Base-by-base conservation (phyloP, 78 protist species). In the Cavenderia fasciculata region DNA sequence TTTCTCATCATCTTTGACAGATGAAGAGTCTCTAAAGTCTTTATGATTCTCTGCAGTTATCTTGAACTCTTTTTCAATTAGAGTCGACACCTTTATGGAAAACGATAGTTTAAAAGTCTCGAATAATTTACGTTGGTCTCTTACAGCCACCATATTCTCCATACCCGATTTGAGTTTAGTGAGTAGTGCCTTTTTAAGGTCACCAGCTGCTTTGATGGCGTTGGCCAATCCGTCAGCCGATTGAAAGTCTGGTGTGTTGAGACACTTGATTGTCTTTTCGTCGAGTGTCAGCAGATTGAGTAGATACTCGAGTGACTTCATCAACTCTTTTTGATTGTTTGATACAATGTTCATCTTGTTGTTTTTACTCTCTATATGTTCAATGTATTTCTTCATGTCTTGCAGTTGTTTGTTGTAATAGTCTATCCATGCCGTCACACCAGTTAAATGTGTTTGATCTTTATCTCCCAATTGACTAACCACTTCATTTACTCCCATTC, bases 311-410 rank as follows among this genome's bases (percentile, higher is more conserved):
- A 86, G 47, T 38, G 66, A 63, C 0, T 38, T 29, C 34, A 59
- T 61, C 40, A 86, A 33, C 19, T 51, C 51, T 1, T 51, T 49
- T 34, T 86, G 92, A 51, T 86, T 86, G 71, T 72, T 86, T 0
- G 92, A 74, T 33, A 86, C 85, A 47, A 86, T 70, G 18, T 86
- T 74, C 92, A 86, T 86, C 63, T 74, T 86, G 69, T 86, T 86
- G 56, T 86, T 86, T 71, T 74, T 72, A 23, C 54, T 43, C 31
- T 86, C 92, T 29, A 86, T 86, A n/a, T 86, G 92, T 47, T 86
- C 92, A 38, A 86, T 86, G 69, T 86, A 86, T n/a, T 65, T 72
- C 63, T 74, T 86, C 92, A 86, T 86, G 34, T 86, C 75, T 31
- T 86, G 92, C 31, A 82, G 40, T 54, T 68, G 77, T 29, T 82